Evolutionary conservation across 306 rosid genomes (phyloP), one percentile per base, ranked within the genome.

Genomic region (Bauhinia variegata): DNA sequence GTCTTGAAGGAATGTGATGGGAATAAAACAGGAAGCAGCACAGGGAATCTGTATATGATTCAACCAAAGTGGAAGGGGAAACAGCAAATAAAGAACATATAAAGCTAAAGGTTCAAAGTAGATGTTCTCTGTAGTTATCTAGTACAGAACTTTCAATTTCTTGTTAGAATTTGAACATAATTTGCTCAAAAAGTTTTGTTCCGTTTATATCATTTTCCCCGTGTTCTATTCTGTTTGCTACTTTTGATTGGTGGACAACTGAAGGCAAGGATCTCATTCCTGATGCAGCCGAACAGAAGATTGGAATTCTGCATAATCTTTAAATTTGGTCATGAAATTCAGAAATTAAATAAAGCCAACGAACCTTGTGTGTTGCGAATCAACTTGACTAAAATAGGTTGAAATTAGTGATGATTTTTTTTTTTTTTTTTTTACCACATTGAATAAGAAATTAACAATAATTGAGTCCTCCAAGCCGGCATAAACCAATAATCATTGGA

Each of bases 381-480:
- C 33, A 68, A 17, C 55, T 32, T 82, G 46, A 66, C 65, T 42
- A 57, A 70, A 36, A 51, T 60, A 11, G 52, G 57, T 38, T 34
- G 54, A 67, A 58, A 67, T 44, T 17, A 28, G 44, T 52, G 60
- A 34, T 32, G 34, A 18, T 63, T 67, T 23, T 68, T 33, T 72
- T 53, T n/a, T n/a, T n/a, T n/a, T n/a, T n/a, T n/a, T n/a, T n/a
- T n/a, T n/a, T n/a, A n/a, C n/a, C n/a, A 34, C 9, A 54, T 37
- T 57, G 55, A 49, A 42, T 23, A 23, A 67, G 54, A 48, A 49
- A 7, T 36, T 13, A 65, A 54, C 82, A 62, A 76, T 66, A 79
- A 70, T 79, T 80, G 68, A 78, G 70, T 28, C 60, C 70, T 59
- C 36, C 48, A 18, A 70, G 73, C 72, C 48, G 65, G 77, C 79